Conservation (phyloP, 148 eudicot species). For the Agrostemma githago region DNA sequence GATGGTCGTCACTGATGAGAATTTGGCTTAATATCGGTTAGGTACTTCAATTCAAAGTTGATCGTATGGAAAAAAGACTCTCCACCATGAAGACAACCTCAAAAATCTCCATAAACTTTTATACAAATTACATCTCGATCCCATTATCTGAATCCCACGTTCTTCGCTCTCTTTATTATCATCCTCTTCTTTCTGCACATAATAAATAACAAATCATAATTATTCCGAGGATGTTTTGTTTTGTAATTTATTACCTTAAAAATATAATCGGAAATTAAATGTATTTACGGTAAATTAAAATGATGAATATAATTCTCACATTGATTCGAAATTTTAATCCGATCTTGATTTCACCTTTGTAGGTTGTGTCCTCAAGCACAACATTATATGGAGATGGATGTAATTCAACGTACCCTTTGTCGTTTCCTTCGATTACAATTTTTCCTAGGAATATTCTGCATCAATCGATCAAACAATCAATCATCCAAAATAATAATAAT, state of each 20-base stretch:
- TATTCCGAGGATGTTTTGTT: too few species aligned
- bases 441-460: conserved; percentile 56
- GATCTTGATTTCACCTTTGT: conserved; percentile 68
- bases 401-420: conserved; percentile 45
- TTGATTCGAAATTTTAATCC: conserved; percentile 49
- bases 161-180: conserved; percentile 17
- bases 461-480: background rate
- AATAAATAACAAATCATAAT: background rate
- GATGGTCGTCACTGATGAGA: too few species aligned
- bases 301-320: conserved; percentile 37
- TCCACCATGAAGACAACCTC: conserved; percentile 45
- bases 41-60: conserved; percentile 11
- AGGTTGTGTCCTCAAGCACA: conserved; percentile 71
- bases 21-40: too few species aligned
- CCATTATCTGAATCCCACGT: conserved; percentile 23
- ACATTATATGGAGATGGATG: conserved; percentile 62
- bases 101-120: conserved; percentile 31
- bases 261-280: background rate
- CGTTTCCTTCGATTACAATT: conserved; percentile 50
- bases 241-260: background rate
- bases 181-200: conserved; percentile 34
- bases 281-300: background rate
- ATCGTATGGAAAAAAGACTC: conserved; percentile 25
- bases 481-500: background rate
- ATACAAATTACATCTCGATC: conserved; percentile 29